Conservation (phyloP, 768 basidiomycete genomes). For the Chalciporus piperatus region DNA sequence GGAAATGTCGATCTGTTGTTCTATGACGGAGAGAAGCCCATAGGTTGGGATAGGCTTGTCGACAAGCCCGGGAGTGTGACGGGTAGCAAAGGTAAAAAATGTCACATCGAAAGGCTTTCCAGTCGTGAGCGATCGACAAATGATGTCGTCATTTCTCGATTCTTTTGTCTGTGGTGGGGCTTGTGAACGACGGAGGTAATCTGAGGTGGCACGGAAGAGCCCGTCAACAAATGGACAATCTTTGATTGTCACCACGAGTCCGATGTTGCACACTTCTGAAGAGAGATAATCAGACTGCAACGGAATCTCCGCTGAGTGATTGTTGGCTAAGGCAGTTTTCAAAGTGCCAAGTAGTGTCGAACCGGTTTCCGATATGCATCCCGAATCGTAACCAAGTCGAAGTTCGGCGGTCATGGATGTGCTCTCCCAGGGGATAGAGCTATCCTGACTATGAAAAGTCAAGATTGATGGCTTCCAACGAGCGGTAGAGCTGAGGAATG, state of each 20-base stretch:
- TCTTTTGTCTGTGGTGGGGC: conserved; percentile 5
- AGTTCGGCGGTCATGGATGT: background rate
- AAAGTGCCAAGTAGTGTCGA: background rate
- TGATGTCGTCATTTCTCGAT: conserved; percentile 2
- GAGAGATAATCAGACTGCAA: conserved; percentile 2
- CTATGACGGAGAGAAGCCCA: conserved; percentile 14
- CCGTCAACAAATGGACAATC: conserved; percentile 13
- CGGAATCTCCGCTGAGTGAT: background rate
- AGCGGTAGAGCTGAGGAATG: no score
- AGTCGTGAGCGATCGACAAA: conserved; percentile 15
- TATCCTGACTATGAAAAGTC: background rate
- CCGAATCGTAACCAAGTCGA: background rate
- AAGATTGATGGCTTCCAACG: background rate
- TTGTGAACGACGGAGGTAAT: background rate
- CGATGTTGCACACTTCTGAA: background rate
- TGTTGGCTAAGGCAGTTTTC: background rate
- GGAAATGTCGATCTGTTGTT: conserved; percentile 4
- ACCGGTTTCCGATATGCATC: no score
- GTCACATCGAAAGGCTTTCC: conserved; percentile 20
- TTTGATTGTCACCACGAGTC: conserved; percentile 14
- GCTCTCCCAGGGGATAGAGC: background rate
- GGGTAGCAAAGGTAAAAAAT: conserved; percentile 12
- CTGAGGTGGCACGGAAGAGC: conserved; percentile 4
- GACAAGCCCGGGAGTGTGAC: background rate
- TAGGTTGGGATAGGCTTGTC: conserved; percentile 7